Base-by-base conservation (phyloP, 2,329 filamentous ascomycete genomes). In the Blumeria hordei region DNA sequence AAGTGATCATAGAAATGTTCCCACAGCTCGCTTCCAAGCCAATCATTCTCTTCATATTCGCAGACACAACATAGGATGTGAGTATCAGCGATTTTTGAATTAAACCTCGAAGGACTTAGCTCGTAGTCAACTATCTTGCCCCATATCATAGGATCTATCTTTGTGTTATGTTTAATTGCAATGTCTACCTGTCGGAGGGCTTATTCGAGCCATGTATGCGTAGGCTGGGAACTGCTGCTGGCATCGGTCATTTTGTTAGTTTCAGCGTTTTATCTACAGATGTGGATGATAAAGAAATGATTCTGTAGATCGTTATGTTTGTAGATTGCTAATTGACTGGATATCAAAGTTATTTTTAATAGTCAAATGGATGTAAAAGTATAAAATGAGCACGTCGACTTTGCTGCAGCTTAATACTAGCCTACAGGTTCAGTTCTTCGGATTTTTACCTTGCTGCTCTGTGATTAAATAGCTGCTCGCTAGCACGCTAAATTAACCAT, bases 151-250 rank as follows among this genome's bases (percentile, higher is more conserved):
- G 21, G 21, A 28, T 41, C 37, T 12, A 41, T 41, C n/a, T 41
- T 41, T 6, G 37, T 5, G n/a, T 3, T 16, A 41, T 41, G 37
- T 41, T 41, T 41, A 6, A 41, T 41, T 41, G 37, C 11, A 6
- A 41, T 41, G 6, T 41, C 59, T 58, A 58, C 57, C 55, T 57
- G 55, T 57, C 59, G 57, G 59, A 64, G 62, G 61, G 58, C 37
- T 6, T 41, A 3, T 41, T 41, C 37, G 37, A 41, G 37, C 37
- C 37, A 41, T 41, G 37, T 41, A 16, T 3, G 37, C 5, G n/a
- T 41, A 41, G n/a, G 11, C n/a, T 41, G 37, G 37, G 37, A 12
- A 6, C 37, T 41, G 37, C 37, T 41, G 37, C 37, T 41, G 37
- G 11, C 37, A 12, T 41, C 3, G 37, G 37, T 41, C 11, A 41